Evolutionary conservation across 495 filamentous ascomycete species (phyloP), one percentile per base, ranked within the genome.

Genomic region (Tuber borchii): DNA sequence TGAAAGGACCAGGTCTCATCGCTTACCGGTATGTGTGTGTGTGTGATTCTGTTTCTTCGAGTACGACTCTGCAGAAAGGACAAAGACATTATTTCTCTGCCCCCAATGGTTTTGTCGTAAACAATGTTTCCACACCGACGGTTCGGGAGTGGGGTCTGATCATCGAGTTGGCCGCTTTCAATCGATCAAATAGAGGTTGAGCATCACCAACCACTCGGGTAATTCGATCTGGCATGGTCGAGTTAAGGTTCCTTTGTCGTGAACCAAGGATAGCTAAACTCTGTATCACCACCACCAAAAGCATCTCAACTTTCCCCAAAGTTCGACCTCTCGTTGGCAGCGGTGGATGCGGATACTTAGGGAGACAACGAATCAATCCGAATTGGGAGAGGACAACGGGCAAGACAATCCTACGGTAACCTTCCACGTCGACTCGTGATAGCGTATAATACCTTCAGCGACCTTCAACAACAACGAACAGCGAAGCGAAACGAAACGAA

Each of bases 201-300:
- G 12, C 12, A 14, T 65, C 10, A 31, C 51, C 26, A 34, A 34
- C 56, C 56, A 34, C 56, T 65, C 56, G 56, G 56, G 56, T 65
- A 65, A 65, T 65, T 65, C 56, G 56, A 65, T 65, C 56, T 65
- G 31, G 56, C 56, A 65, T 65, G 34, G 26, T 31, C 45, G 17
- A 65, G 56, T 65, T 65, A 65, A 65, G 56, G 56, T 65, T 65
- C 56, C 56, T 65, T 65, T 65, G 56, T 65, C 56, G 56, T 65
- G 26, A 65, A 65, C 56, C 56, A 34, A 65, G 56, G 56, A 65
- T 65, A 26, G 51, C 51, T 9, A 26, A 26, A 51, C 51, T 61
- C n/a, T 61, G 56, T 61, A 61, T 61, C 56, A 61, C 56, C 56
- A 61, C 56, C 56, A 16, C 56, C 26, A 31, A 16, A 31, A 31